Evolutionary conservation across 345 rosid genomes (phyloP).

Genomic region (Salix dunnii): DNA sequence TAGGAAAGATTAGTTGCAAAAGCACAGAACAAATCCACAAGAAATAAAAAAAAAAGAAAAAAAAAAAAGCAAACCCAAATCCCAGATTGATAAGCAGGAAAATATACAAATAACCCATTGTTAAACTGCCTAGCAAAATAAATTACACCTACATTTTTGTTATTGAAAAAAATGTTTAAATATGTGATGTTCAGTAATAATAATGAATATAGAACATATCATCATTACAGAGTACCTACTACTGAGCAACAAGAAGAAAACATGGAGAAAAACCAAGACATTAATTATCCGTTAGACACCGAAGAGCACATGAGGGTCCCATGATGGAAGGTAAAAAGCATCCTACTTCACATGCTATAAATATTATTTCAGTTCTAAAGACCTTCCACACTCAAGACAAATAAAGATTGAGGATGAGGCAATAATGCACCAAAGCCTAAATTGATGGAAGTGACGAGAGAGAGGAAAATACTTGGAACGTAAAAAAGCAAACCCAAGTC

Average conservation of each 20-base stretch:
- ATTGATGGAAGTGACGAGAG: not conserved
- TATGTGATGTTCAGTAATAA: not conserved
- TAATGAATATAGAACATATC: not conserved
- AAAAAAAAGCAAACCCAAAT: not conserved
- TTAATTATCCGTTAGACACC: not conserved
- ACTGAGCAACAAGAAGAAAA: not conserved
- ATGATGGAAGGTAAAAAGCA: not conserved
- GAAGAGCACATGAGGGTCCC: not conserved
- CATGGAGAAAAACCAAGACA: not conserved
- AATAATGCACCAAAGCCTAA: not conserved
- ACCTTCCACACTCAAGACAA: not conserved
- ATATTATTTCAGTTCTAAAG: not conserved
- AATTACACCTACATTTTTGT: not conserved
- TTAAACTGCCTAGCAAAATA: not conserved
- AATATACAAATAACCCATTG: not conserved
- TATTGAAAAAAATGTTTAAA: not conserved
- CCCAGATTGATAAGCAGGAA: not conserved
- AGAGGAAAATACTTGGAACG: not conserved
- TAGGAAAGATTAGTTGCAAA: not conserved
- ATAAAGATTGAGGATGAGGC: not conserved
- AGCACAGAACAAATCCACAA: not conserved
- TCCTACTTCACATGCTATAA: not conserved
- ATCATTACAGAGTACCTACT: not conserved
- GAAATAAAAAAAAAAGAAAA: not conserved
- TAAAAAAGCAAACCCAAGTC: not conserved